Evolutionary conservation across 805 yeast genomes (phyloP).

Genomic region (Candida pini): DNA sequence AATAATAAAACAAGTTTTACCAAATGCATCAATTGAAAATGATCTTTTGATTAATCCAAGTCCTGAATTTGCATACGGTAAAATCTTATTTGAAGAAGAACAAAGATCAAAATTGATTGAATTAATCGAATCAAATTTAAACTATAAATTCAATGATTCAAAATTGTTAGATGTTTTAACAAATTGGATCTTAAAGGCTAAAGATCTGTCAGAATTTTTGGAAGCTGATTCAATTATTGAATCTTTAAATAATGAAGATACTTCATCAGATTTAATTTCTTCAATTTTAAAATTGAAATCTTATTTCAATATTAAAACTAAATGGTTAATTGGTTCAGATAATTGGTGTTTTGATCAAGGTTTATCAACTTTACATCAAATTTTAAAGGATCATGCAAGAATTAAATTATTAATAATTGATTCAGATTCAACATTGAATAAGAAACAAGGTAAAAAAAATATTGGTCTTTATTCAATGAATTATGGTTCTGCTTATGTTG

Average conservation of each 20-base stretch:
- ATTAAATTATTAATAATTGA: constrained; percentile 84
- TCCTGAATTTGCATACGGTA: constrained; percentile 89
- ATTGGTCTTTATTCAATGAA: constrained; percentile 94
- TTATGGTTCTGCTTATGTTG: constrained; percentile 83
- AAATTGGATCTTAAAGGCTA: constrained; percentile 60
- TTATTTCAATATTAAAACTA: constrained; percentile 42
- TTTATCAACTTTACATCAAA: constrained; percentile 83
- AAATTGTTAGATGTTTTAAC: constrained; percentile 54
- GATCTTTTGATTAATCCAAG: constrained; percentile 54
- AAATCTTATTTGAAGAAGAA: constrained; percentile 53
- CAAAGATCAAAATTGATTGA: constrained; percentile 40
- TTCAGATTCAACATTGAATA: constrained; percentile 60
- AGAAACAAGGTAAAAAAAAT: constrained; percentile 72
- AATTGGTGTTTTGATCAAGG: constrained; percentile 95
- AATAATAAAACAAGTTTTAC: constrained; percentile 58
- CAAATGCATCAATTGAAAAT: constrained; percentile 45
- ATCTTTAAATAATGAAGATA: constrained; percentile 31
- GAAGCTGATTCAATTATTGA: constrained; percentile 28
- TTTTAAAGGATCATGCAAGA: constrained; percentile 61
- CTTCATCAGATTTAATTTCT: constrained; percentile 24
- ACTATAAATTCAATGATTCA: constrained; percentile 37
- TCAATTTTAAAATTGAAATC: constrained; percentile 41
- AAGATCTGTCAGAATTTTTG: constrained; percentile 29
- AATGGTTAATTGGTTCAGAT: constrained; percentile 92
- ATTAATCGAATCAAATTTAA: constrained; percentile 40